Conservation (phyloP, 129 eudicot genomes). For the Silybum marianum region DNA sequence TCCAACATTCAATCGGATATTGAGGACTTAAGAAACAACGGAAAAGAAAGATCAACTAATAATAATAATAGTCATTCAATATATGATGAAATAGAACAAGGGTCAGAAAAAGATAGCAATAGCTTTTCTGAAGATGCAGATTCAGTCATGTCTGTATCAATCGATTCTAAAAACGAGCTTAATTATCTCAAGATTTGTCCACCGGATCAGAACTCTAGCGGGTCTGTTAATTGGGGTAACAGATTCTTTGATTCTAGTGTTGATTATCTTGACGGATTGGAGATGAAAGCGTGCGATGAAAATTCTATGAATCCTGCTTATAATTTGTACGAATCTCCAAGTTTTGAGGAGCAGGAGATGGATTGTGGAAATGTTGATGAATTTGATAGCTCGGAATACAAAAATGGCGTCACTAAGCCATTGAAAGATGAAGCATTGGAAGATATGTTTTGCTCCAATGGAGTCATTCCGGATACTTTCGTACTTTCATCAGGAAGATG, state of each 20-base stretch:
- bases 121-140: slow-evolving; percentile 40
- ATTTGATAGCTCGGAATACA: slow-evolving; percentile 30
- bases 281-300: slow-evolving; percentile 23
- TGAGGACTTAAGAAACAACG: neutral
- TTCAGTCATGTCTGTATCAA: slow-evolving; percentile 35
- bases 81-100: slow-evolving; percentile 26
- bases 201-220: slow-evolving; percentile 38
- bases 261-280: slow-evolving; percentile 35
- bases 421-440: slow-evolving; percentile 38
- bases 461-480: slow-evolving; percentile 29
- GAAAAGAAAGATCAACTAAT: neutral
- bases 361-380: slow-evolving; percentile 30
- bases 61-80: neutral
- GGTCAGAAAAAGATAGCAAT: slow-evolving; percentile 56
- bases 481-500: slow-evolving; percentile 79
- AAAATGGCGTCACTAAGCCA: slow-evolving; percentile 22
- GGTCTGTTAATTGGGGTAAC: slow-evolving; percentile 43
- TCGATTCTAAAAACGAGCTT: slow-evolving; percentile 17
- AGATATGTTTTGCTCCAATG: slow-evolving; percentile 45
- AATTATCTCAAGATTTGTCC: slow-evolving; percentile 16
- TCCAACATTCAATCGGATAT: slow-evolving; percentile 7
- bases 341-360: slow-evolving; percentile 35
- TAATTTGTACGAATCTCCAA: slow-evolving; percentile 15
- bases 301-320: slow-evolving; percentile 15
- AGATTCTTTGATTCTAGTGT: slow-evolving; percentile 9